Evolutionary conservation across 1,139 yeast genomes (phyloP).

Genomic region (Saccharomyces hybrid): DNA sequence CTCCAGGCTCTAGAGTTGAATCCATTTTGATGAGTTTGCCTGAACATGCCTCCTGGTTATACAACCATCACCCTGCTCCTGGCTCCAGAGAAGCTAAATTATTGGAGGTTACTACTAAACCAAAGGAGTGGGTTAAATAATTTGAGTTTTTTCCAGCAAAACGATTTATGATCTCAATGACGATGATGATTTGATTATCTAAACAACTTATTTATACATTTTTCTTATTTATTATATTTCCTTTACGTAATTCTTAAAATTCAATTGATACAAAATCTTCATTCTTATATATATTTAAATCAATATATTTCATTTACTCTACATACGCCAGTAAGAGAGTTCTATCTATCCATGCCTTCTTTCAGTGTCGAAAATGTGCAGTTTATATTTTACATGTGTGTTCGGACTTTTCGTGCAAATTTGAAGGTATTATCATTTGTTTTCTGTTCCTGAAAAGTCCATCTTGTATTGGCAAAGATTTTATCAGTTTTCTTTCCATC

Average conservation of each 20-base stretch:
- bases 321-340: neutral
- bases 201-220: neutral
- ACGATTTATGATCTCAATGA: neutral
- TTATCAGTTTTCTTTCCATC: conserved; percentile 86
- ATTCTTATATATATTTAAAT: neutral
- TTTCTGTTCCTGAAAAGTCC: neutral
- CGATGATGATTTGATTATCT: neutral
- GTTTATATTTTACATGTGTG: neutral
- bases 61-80: conserved; percentile 76
- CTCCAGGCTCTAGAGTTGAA: conserved; percentile 93
- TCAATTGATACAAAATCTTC: conserved; percentile 2
- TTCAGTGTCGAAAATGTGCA: neutral
- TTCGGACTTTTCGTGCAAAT: neutral
- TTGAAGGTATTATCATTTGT: neutral
- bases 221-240: neutral
- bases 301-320: neutral
- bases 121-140: conserved; percentile 65
- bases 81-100: conserved; percentile 77
- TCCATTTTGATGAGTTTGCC: conserved; percentile 90
- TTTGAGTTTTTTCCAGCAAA: neutral
- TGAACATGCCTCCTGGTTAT: conserved; percentile 82
- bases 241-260: neutral
- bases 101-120: conserved; percentile 58
- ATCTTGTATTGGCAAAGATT: neutral
- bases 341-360: no score